Evolutionary conservation across 2,329 filamentous ascomycete species (phyloP), one percentile per base, ranked within the genome.

Genomic region (Tolypocladium pustulatum): DNA sequence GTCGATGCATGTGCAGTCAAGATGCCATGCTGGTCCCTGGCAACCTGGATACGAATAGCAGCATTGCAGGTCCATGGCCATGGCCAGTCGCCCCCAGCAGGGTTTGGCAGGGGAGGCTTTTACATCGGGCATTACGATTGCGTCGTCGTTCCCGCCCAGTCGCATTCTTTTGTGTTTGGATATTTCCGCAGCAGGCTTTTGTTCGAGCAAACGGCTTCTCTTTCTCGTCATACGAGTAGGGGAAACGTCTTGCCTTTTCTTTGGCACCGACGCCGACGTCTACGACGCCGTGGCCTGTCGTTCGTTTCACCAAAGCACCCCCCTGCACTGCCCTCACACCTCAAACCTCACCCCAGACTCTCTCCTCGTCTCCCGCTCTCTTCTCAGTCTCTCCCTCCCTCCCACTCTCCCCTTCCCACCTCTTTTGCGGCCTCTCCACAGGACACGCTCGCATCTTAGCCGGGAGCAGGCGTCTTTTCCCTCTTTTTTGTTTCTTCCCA

Each of bases 401-500:
- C 46, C 12, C 46, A 17, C 3, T 10, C 25, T 30, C 46, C 1
- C 25, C 13, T 30, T 49, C 25, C 22, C 13, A 49, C 25, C 46
- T 30, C 12, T n/a, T 30, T 20, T 30, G 46, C n/a, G 8, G 9
- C 38, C 20, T 32, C 8, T 51, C 27, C 49, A 36, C 30, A 15
- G 4, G 17, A 36, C 20, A 36, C 49, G 20, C 49, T 53, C 49
- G 20, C 30, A 22, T 13, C 49, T 32, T n/a, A 17, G 30, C 30
- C 12, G 49, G 12, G 20, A 32, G 30, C 20, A 53, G 30, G 10
- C 49, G 30, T 53, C 2, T n/a, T 36, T n/a, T 15, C 6, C 8
- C 49, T 32, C 58, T 58, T 52, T 46, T 52, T 57, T 59, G 55
- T 61, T 61, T 57, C 58, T 49, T 61, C 60, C 63, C 61, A 59